phyloP scores from a whole-genome alignment of 2,329 filamentous ascomycete genomes.

The Diaporthe ilicicola region DNA sequence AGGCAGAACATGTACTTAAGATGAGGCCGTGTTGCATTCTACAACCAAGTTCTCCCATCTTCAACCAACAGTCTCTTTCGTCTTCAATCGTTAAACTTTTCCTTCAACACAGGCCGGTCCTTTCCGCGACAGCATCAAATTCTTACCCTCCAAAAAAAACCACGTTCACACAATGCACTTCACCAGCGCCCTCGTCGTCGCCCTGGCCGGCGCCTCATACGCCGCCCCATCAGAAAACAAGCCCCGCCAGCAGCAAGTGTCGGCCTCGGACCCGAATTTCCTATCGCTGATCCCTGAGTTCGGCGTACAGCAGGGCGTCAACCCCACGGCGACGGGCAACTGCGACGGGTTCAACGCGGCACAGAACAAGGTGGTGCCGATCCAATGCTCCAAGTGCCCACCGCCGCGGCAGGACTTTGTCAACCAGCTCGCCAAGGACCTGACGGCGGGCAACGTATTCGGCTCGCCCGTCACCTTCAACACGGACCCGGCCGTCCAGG shows the following conservation, averaged over 20 bases:
- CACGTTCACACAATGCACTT: not conserved
- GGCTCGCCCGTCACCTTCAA: not conserved
- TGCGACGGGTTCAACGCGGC: constrained; percentile 19
- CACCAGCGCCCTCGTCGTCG: constrained; percentile 2
- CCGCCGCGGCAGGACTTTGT: constrained; percentile 45
- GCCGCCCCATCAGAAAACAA: constrained; percentile 13
- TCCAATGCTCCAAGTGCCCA: constrained; percentile 41
- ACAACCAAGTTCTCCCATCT: not conserved
- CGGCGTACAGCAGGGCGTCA: constrained; percentile 9
- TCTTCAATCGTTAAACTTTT: not conserved
- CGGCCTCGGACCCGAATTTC: constrained; percentile 9
- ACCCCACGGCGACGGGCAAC: constrained; percentile 5
- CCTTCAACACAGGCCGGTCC: not conserved
- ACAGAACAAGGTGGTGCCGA: constrained; percentile 8
- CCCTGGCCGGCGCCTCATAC: constrained; percentile 3
- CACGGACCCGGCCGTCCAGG: constrained; percentile 2
- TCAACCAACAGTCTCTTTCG: constrained; percentile 11
- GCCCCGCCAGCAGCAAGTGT: constrained; percentile 12
- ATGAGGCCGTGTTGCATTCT: not conserved
- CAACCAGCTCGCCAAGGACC: constrained; percentile 50
- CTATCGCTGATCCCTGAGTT: constrained; percentile 14
- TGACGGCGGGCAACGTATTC: constrained; percentile 46
- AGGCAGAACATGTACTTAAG: constrained; percentile 7
- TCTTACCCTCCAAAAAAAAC: not conserved
- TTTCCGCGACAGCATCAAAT: not conserved